A percentile compares a stretch with the other conserved stretches of the same genome.
Evolutionary conservation across 108 stramenopile species (phyloP).

Genomic region (Pseudonitzschia delicatissima): DNA sequence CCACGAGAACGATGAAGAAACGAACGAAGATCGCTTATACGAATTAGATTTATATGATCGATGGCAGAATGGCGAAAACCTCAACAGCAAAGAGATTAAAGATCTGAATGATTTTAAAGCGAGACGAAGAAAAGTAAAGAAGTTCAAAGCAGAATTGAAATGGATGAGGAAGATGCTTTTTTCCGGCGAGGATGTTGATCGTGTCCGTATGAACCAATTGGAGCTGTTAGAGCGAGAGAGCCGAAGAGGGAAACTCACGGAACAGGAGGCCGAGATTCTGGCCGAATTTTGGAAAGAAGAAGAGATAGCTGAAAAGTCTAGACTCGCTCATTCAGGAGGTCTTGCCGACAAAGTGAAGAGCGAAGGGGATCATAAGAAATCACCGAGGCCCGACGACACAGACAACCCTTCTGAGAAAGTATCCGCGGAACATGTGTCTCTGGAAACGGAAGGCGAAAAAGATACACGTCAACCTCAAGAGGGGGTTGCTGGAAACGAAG

Average conservation of each 20-base stretch:
- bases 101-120: conserved; percentile 19
- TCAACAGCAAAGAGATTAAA: conserved; percentile 1
- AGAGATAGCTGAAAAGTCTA: too few relatives aligned
- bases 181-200: conserved; percentile 21
- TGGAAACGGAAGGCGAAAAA: neutral
- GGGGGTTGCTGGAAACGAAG: neutral
- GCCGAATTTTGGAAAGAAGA: conserved; percentile 14
- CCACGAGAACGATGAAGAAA: conserved; percentile 13
- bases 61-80: conserved; percentile 28
- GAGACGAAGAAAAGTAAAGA: neutral
- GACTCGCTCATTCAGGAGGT: neutral
- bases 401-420: neutral
- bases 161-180: too few relatives aligned
- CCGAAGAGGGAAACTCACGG: neutral
- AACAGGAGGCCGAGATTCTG: conserved; percentile 5
- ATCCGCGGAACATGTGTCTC: too few relatives aligned
- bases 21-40: conserved; percentile 19
- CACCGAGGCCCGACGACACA: neutral
- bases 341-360: neutral
- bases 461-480: neutral
- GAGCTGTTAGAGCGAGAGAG: neutral
- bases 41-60: conserved; percentile 18
- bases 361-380: neutral
- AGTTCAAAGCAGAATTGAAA: neutral
- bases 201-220: conserved; percentile 13